A percentile compares a stretch with the other conserved stretches of the same genome.
phyloP scores from a whole-genome alignment of 371 early-diverging fungal species.

The Synchytrium microbalum region DNA sequence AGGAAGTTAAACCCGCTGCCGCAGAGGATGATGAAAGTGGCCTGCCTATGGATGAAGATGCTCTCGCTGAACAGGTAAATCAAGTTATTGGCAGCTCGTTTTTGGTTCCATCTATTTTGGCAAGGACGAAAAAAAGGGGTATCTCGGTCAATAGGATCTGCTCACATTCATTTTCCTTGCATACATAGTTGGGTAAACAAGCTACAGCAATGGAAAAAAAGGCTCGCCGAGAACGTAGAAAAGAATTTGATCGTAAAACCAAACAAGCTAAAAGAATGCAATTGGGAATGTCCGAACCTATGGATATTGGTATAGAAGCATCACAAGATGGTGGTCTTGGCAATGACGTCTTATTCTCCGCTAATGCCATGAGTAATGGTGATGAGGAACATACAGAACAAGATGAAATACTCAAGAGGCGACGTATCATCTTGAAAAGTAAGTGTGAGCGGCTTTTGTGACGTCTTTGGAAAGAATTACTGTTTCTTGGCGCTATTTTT shows the following conservation, averaged over 20 bases:
- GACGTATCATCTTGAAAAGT: constrained; percentile 9
- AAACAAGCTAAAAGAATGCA: constrained; percentile 80
- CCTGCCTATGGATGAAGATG: constrained; percentile 45
- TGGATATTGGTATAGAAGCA: constrained; percentile 61
- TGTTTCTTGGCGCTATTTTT: too few species aligned
- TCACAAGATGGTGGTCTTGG: too few species aligned
- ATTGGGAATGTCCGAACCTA: constrained; percentile 85
- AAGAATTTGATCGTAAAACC: constrained; percentile 40
- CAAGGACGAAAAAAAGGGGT: neutral
- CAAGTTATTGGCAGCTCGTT: neutral
- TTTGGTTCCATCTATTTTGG: too few species aligned
- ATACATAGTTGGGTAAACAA: constrained; percentile 31
- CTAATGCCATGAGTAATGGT: too few species aligned
- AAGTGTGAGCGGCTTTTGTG: too few species aligned
- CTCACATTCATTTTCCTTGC: neutral
- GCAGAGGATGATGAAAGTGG: constrained; percentile 43
- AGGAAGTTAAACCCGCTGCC: constrained; percentile 45
- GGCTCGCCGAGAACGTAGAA: constrained; percentile 57
- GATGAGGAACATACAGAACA: constrained; percentile 9
- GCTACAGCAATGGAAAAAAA: constrained; percentile 32
- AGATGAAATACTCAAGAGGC: constrained; percentile 10
- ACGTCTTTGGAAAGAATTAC: too few species aligned
- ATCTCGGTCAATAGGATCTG: neutral
- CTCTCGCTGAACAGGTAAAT: constrained; percentile 17
- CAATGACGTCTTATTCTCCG: too few species aligned